Evolutionary conservation across 768 basidiomycete genomes (phyloP), one percentile per base, ranked within the genome.

Genomic region (Pleurotus salmoneostramineus): DNA sequence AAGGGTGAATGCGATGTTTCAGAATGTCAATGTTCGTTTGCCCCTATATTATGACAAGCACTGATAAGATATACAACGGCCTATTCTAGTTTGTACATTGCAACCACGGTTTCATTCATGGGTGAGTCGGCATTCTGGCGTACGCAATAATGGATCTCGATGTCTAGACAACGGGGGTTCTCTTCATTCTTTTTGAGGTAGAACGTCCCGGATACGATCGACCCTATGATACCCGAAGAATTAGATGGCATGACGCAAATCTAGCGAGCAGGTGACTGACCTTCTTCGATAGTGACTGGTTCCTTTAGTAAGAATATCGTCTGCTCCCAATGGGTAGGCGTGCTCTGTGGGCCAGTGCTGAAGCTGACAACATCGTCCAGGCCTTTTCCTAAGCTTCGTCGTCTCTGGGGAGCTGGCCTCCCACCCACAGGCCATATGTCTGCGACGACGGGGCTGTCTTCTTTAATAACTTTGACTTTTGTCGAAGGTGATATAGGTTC

Each of bases 251-350:
- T 27, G 2, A 27, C 21, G 21, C 21, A 27, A 27, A 27, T 27
- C 21, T 27, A 27, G 21, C 21, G 21, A 27, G 21, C 5, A 48
- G n/a, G 21, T 12, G 2, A 71, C 83, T 12, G 42, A 89, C 92
- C 92, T 76, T 91, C 86, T 3, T 82, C 79, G 1, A 91, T 85
- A n/a, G 70, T 66, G 54, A 98, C 82, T 0, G 93, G 90, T 56
- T 94, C 85, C 47, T 82, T 76, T 58, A 99, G 77, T 63, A 98
- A 71, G 72, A 99, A 97, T 2, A 93, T 64, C 0, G 96, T 94
- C 68, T 99, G 96, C 68, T 94, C 95, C 96, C 96, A 98, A 69
- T 99, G 96, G 31, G 95, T 98, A 7, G 92, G 85, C 21, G 83
- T 83, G 58, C 91, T 95, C 64, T 74, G 74, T 7, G 96, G 95